phyloP scores from a whole-genome alignment of 75 land plant species.

The Cryptomeria japonica region DNA sequence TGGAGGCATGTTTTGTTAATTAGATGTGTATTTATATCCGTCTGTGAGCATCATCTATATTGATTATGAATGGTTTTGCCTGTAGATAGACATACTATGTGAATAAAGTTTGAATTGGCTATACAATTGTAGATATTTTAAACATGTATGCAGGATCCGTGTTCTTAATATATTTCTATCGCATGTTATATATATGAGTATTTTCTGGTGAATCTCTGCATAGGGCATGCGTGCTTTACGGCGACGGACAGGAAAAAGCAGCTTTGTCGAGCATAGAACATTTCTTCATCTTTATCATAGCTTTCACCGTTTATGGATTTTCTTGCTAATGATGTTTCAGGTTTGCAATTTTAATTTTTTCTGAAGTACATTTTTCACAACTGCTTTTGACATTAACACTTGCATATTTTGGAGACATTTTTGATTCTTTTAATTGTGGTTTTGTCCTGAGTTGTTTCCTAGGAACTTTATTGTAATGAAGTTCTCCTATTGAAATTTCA shows the following conservation, averaged over 20 bases:
- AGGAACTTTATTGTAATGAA: not conserved
- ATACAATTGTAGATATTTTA: not conserved
- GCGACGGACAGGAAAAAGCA: slow-evolving; percentile 55
- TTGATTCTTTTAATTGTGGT: not conserved
- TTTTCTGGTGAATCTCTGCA: not conserved
- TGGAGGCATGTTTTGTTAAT: not conserved
- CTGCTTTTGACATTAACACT: not conserved
- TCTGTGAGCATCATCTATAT: not conserved
- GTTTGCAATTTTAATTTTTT: slow-evolving; percentile 19
- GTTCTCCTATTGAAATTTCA: slow-evolving; percentile 14
- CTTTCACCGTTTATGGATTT: slow-evolving; percentile 97
- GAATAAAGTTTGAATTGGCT: not conserved
- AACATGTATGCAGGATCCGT: not conserved
- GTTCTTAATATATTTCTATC: not conserved
- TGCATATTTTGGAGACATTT: not conserved
- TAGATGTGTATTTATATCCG: not conserved
- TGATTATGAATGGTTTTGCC: not conserved
- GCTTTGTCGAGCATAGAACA: slow-evolving; percentile 89
- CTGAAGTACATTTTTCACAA: not conserved
- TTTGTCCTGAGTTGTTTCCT: not conserved
- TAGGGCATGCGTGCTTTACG: not conserved
- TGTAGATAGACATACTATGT: not conserved
- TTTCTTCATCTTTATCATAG: slow-evolving; percentile 88
- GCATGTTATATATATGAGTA: not conserved
- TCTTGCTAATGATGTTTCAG: slow-evolving; percentile 90